These are phyloP conservation scores for Cryptococcus hybrid DNA, from an alignment of 1,284 basidiomycete genomes.

Conservation along the genomic window DNA sequence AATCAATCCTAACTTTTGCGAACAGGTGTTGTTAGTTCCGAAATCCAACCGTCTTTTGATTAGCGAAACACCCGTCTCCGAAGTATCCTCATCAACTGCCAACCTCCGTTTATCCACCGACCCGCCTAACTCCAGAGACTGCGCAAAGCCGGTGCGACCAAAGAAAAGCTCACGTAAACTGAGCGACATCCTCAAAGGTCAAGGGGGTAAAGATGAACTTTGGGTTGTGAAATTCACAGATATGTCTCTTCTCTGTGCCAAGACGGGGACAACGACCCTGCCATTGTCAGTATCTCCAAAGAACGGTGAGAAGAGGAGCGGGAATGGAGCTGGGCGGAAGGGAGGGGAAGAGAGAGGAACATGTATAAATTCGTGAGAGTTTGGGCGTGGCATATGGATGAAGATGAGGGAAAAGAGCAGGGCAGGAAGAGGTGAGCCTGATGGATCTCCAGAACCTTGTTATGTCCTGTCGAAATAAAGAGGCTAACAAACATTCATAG, in stretches of 20 bases:
- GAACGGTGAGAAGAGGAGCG: not conserved
- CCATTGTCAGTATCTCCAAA: slow-evolving; percentile 62
- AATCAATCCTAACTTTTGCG: not conserved
- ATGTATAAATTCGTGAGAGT: slow-evolving; percentile 71
- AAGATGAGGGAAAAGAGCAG: not conserved
- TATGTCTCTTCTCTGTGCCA: slow-evolving; percentile 86
- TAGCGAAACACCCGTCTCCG: slow-evolving; percentile 61
- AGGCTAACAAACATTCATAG: not conserved
- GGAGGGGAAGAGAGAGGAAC: slow-evolving; percentile 55
- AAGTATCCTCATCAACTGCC: slow-evolving; percentile 48
- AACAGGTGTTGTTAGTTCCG: slow-evolving; percentile 68
- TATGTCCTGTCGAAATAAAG: not conserved
- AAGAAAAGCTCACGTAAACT: slow-evolving; percentile 80
- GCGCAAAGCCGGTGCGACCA: slow-evolving; percentile 43
- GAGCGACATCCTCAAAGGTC: slow-evolving; percentile 60
- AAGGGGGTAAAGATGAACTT: slow-evolving; percentile 69
- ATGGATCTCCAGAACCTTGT: not conserved
- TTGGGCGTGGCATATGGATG: slow-evolving; percentile 65
- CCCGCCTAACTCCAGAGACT: slow-evolving; percentile 53
- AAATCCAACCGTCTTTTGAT: slow-evolving; percentile 84
- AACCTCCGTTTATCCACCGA: slow-evolving; percentile 21
- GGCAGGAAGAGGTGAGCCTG: slow-evolving; percentile 77
- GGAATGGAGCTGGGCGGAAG: slow-evolving; percentile 54
- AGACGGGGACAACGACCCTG: slow-evolving; percentile 82
- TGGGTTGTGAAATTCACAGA: slow-evolving; percentile 95